Conservation (phyloP, 768 basidiomycete species). For the Pisolithus marmoratus region DNA sequence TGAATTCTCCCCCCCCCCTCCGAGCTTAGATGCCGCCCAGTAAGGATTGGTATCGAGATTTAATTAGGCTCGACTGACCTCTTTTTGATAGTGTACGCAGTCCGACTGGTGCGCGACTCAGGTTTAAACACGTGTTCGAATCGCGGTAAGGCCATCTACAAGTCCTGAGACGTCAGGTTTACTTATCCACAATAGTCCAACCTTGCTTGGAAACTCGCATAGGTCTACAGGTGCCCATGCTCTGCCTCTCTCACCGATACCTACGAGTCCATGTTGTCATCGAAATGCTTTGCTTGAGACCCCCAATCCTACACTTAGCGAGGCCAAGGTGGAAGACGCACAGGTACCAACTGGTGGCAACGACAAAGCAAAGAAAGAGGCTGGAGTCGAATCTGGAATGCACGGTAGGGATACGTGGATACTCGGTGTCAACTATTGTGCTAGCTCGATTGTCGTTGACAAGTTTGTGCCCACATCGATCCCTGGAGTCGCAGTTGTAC, state of each 20-base stretch:
- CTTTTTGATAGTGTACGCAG: slow-evolving; percentile 26
- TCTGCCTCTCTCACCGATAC: slow-evolving; percentile 32
- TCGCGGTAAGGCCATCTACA: neutral
- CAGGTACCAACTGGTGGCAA: neutral
- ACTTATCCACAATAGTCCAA: slow-evolving; percentile 27
- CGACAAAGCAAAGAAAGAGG: neutral
- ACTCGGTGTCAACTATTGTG: slow-evolving; percentile 24
- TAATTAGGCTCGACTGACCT: neutral
- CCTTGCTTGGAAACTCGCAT: slow-evolving; percentile 40
- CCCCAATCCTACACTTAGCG: neutral
- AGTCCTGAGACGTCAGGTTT: neutral
- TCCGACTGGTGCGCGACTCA: slow-evolving; percentile 40
- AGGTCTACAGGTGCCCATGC: slow-evolving; percentile 34
- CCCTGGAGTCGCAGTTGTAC: neutral
- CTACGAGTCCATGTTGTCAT: slow-evolving; percentile 42
- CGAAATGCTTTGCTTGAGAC: slow-evolving; percentile 35
- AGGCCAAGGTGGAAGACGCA: too few species aligned
- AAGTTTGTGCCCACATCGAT: neutral
- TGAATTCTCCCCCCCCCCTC: too few species aligned
- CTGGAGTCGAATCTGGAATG: neutral
- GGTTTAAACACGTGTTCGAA: slow-evolving; percentile 13
- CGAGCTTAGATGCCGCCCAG: too few species aligned
- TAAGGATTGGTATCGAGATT: too few species aligned
- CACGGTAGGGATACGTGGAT: slow-evolving; percentile 4
- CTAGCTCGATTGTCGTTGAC: slow-evolving; percentile 20